Base-by-base conservation (phyloP, 345 rosid genomes). In the Boechera retrofracta region DNA sequence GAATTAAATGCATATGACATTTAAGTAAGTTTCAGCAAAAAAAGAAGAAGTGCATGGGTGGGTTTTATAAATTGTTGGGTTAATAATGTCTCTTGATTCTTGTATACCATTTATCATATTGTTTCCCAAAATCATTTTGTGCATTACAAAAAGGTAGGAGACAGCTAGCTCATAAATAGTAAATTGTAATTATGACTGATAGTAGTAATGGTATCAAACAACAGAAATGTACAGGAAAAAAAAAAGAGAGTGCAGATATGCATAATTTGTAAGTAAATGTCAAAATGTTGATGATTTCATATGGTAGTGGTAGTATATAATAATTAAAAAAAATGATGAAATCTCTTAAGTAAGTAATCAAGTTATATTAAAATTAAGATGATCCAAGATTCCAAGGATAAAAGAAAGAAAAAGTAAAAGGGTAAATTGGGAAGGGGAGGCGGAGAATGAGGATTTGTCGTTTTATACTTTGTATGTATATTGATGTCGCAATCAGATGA, bases 401-500 rank as follows among this genome's bases (percentile, higher is more conserved):
- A 16, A 11, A 38, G 44, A 16, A 6, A 7, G 59, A 33, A 45
- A 56, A 74, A 26, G 45, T 24, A 36, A 58, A 61, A 29, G 76
- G 80, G 80, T 71, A 77, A 6, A 5, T 47, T 77, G 16, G 81
- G 63, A 45, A 2, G 10, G 3, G 47, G 38, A 38, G 31, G 74
- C 48, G 57, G 10, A 72, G 74, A 62, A 41, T 31, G 5, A 66
- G 77, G 66, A 72, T 26, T 65, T 73, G 83, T 83, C 77, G 69
- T 60, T 60, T 77, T 64, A 3, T 39, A 38, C 24, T 15, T 5
- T 4, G 5, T 12, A 0, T 41, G 45, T 10, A 0, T 21, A 4
- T 44, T 31, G 48, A 64, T 55, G 84, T 84, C 83, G 72, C 73
- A 65, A 60, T 81, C 88, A 74, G 54, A 55, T 64, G 51, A 64